These are phyloP conservation scores for Auricularia sp. DNA, from an alignment of 768 basidiomycete species.

Conservation along the genomic window DNA sequence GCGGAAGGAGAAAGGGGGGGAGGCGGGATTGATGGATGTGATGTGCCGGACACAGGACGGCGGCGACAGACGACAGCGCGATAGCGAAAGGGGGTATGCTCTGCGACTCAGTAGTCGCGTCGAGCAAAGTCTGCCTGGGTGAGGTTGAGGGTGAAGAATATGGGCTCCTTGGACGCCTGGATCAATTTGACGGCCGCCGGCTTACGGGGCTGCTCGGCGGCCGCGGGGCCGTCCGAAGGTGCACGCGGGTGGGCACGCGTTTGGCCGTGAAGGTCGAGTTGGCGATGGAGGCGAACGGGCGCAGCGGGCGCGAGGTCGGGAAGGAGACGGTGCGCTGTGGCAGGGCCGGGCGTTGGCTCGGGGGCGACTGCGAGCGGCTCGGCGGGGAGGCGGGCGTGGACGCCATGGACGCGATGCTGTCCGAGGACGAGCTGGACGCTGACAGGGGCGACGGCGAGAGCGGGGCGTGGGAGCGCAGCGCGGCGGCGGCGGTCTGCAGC, in stretches of 20 bases:
- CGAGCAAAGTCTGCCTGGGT: conserved; percentile 72
- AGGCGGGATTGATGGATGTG: neutral
- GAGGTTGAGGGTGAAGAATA: conserved; percentile 62
- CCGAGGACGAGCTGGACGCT: neutral
- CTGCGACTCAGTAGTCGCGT: conserved; percentile 1
- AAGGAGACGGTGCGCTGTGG: conserved; percentile 46
- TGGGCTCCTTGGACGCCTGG: conserved; percentile 64
- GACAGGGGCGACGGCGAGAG: neutral
- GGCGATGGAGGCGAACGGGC: conserved; percentile 65
- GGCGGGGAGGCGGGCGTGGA: conserved; percentile 51
- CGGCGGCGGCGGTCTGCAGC: neutral
- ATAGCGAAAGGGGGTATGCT: neutral
- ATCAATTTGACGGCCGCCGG: conserved; percentile 54
- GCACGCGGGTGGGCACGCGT: neutral
- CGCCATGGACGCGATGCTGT: neutral
- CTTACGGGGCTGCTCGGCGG: neutral
- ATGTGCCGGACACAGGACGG: too few relatives aligned
- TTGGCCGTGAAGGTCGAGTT: conserved; percentile 19
- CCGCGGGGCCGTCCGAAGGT: neutral
- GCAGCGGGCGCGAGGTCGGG: conserved; percentile 61
- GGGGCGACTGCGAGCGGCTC: conserved; percentile 23
- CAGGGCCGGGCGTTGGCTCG: conserved; percentile 15
- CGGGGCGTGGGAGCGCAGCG: neutral
- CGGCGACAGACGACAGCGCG: neutral
- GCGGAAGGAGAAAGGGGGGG: neutral